Evolutionary conservation across 805 yeast genomes (phyloP).

Genomic region (Priceomyces fermenticarens): DNA sequence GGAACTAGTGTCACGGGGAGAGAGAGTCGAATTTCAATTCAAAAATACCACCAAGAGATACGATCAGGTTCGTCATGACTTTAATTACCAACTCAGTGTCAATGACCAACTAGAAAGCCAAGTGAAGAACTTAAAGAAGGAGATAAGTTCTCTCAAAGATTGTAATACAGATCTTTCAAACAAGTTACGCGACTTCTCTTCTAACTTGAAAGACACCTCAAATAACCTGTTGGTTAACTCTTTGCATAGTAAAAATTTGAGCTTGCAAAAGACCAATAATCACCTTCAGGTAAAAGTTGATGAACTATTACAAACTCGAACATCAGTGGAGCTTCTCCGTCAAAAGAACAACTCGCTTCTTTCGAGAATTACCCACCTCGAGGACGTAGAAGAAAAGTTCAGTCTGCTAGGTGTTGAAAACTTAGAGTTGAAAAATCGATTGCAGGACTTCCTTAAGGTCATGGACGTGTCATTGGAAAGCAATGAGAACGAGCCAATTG

Average conservation of each 20-base stretch:
- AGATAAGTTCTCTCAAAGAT: constrained; percentile 13
- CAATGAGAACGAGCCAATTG: constrained; percentile 11
- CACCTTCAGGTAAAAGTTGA: constrained; percentile 52
- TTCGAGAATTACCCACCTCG: constrained; percentile 35
- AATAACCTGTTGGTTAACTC: constrained; percentile 10
- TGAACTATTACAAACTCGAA: constrained; percentile 44
- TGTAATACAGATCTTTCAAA: constrained; percentile 29
- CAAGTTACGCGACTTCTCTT: constrained; percentile 15
- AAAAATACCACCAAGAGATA: constrained; percentile 22
- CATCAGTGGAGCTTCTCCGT: constrained; percentile 50
- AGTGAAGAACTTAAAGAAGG: constrained; percentile 23
- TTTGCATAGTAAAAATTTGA: constrained; percentile 28
- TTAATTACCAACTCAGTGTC: constrained; percentile 29
- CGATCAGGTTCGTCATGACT: constrained; percentile 34
- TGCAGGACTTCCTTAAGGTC: constrained; percentile 44
- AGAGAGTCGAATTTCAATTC: constrained; percentile 12
- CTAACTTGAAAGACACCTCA: constrained; percentile 5
- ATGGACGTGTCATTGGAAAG: constrained; percentile 29
- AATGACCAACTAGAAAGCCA: constrained; percentile 40
- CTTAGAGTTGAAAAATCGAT: constrained; percentile 44
- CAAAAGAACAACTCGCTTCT: constrained; percentile 50
- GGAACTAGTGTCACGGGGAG: constrained; percentile 8
- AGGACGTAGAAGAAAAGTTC: constrained; percentile 41
- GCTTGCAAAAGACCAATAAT: constrained; percentile 48
- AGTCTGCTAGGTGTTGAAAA: constrained; percentile 51